A percentile compares a stretch with the other conserved stretches of the same genome.
These are phyloP conservation scores for Bromus sterilis DNA, from an alignment of 176 grass and related monocot genomes.

Conservation along the genomic window DNA sequence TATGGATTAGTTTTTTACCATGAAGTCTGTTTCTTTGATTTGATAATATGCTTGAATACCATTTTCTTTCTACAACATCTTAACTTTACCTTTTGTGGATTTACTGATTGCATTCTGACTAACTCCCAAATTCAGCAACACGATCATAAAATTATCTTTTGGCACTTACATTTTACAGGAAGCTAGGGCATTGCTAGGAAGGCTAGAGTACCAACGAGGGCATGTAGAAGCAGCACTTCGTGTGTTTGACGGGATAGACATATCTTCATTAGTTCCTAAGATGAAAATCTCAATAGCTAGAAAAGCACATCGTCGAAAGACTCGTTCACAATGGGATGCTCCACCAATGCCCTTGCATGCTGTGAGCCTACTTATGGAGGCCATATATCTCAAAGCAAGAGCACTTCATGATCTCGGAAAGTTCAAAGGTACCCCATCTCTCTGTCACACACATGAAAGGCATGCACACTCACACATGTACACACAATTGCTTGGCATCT, in stretches of 20 bases:
- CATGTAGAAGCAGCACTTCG: constrained; percentile 80
- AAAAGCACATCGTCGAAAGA: constrained; percentile 55
- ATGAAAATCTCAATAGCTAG: constrained; percentile 73
- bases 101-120: constrained; percentile 3
- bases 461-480: neutral
- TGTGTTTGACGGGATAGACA: constrained; percentile 89
- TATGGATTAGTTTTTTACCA: neutral
- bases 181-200: constrained; percentile 93
- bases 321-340: constrained; percentile 43
- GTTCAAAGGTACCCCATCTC: constrained; percentile 65
- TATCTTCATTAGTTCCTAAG: constrained; percentile 64
- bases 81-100: neutral
- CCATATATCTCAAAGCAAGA: constrained; percentile 83
- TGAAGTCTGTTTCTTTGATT: neutral
- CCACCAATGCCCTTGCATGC: constrained; percentile 78
- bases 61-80: neutral
- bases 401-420: constrained; percentile 87
- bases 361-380: constrained; percentile 81
- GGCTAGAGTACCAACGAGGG: constrained; percentile 87
- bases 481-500: neutral
- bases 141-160: constrained; percentile 8
- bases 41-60: neutral
- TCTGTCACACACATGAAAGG: neutral
- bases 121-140: neutral
- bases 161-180: constrained; percentile 55